These are phyloP conservation scores for Coprinopsis marcescibilis DNA, from an alignment of 768 basidiomycete species.

Conservation along the genomic window DNA sequence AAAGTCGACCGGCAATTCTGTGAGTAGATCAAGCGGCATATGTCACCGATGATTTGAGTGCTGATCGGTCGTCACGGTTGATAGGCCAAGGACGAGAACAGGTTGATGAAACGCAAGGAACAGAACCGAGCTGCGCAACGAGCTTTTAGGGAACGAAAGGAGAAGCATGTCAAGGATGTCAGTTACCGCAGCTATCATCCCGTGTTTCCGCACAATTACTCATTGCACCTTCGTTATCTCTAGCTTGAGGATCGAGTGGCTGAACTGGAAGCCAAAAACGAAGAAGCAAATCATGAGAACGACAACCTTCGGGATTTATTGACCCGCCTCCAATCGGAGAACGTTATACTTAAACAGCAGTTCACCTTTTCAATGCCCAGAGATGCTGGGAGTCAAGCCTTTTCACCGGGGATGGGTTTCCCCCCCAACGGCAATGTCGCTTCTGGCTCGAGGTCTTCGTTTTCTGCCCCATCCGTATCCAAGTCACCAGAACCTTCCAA, in stretches of 20 bases:
- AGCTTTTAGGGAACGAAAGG: constrained; percentile 95
- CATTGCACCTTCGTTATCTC: constrained; percentile 7
- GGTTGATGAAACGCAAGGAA: constrained; percentile 86
- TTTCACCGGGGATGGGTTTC: constrained; percentile 11
- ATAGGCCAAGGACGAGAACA: constrained; percentile 59
- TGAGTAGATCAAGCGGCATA: background rate
- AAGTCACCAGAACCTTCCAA: constrained; percentile 34
- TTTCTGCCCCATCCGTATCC: constrained; percentile 24
- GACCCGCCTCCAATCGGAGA: constrained; percentile 81
- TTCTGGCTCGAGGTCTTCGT: constrained; percentile 23
- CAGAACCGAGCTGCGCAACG: constrained; percentile 97
- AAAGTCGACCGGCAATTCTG: constrained; percentile 28
- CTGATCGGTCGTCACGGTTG: background rate
- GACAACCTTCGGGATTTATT: constrained; percentile 86
- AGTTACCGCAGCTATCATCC: constrained; percentile 27
- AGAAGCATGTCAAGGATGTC: constrained; percentile 95
- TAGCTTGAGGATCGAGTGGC: constrained; percentile 91
- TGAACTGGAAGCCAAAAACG: constrained; percentile 79
- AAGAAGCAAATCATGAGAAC: constrained; percentile 69
- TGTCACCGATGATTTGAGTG: background rate
- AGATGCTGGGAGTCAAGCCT: constrained; percentile 8
- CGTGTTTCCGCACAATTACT: background rate
- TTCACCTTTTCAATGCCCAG: constrained; percentile 82
- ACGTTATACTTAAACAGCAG: constrained; percentile 71
- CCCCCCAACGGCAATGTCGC: constrained; percentile 15